Evolutionary conservation across 2,329 filamentous ascomycete genomes (phyloP).

Genomic region (Rhynchosporium graminicola): DNA sequence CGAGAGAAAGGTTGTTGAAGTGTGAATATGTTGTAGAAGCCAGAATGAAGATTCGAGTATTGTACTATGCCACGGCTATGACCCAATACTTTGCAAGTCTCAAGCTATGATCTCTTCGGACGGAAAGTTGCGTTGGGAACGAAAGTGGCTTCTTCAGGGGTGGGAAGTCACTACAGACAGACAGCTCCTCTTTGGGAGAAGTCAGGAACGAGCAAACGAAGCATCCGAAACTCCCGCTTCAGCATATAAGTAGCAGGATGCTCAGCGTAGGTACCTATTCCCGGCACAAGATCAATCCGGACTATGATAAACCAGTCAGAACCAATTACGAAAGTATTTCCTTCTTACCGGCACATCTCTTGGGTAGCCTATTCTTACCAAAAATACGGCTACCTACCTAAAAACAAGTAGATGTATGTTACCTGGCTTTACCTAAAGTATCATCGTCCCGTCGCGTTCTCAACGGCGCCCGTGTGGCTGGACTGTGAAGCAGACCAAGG

Average conservation of each 20-base stretch:
- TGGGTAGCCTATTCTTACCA: not conserved
- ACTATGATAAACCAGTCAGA: not conserved
- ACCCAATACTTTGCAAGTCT: constrained; percentile 5
- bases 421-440: not conserved
- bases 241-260: not conserved
- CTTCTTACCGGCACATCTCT: too few relatives aligned
- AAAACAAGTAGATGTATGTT: not conserved
- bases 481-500: not conserved
- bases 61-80: not conserved
- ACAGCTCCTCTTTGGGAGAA: not conserved
- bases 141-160: constrained; percentile 10
- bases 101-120: constrained; percentile 1
- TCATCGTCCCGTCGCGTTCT: constrained; percentile 20
- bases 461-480: constrained; percentile 14
- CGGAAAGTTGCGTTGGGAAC: constrained; percentile 9
- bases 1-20: not conserved
- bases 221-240: not conserved
- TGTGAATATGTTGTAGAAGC: not conserved
- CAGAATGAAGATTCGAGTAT: not conserved
- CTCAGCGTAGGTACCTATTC: not conserved
- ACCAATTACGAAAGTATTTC: not conserved
- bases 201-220: not conserved
- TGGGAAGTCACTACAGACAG: not conserved
- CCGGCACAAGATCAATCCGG: not conserved
- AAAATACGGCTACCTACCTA: not conserved